Percentiles rank a stretch among this genome's conserved stretches.
These are phyloP conservation scores for Coniosporium tulheliwenetii DNA, from an alignment of 2,329 filamentous ascomycete species.

Conservation along the genomic window DNA sequence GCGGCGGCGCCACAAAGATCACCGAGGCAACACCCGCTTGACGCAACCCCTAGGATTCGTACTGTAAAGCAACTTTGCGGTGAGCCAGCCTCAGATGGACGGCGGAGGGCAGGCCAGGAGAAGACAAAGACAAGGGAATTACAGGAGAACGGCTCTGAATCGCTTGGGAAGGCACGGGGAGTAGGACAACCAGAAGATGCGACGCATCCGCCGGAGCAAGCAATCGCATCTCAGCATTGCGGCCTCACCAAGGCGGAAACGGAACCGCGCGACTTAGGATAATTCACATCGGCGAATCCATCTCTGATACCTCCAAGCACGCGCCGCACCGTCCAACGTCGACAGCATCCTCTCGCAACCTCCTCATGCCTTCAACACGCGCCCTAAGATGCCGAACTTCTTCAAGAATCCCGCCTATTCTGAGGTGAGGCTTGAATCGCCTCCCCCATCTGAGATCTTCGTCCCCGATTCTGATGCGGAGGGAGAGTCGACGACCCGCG, in stretches of 20 bases:
- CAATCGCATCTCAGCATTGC: conserved; percentile 3
- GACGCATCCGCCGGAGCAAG: conserved; percentile 10
- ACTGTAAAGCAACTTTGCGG: too few species aligned
- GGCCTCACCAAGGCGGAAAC: not conserved
- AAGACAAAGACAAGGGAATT: not conserved
- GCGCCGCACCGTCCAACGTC: not conserved
- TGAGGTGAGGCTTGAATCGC: conserved; percentile 33
- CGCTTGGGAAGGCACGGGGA: not conserved
- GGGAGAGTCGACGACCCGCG: conserved; percentile 29
- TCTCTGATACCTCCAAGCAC: not conserved
- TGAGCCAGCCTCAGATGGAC: too few species aligned
- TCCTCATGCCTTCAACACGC: not conserved
- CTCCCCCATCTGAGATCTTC: conserved; percentile 32
- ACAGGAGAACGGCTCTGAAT: not conserved
- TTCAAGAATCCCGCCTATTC: conserved; percentile 13
- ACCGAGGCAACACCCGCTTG: too few species aligned
- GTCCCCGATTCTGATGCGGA: conserved; percentile 44
- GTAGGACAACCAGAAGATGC: not conserved
- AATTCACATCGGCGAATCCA: not conserved
- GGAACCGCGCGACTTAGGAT: too few species aligned
- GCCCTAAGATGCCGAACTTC: conserved; percentile 9
- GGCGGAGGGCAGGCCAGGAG: too few species aligned
- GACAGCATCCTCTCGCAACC: not conserved
- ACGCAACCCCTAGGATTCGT: too few species aligned
- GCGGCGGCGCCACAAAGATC: too few species aligned